phyloP scores from a whole-genome alignment of 169 alveolate species.

The Cystoisospora suis region DNA sequence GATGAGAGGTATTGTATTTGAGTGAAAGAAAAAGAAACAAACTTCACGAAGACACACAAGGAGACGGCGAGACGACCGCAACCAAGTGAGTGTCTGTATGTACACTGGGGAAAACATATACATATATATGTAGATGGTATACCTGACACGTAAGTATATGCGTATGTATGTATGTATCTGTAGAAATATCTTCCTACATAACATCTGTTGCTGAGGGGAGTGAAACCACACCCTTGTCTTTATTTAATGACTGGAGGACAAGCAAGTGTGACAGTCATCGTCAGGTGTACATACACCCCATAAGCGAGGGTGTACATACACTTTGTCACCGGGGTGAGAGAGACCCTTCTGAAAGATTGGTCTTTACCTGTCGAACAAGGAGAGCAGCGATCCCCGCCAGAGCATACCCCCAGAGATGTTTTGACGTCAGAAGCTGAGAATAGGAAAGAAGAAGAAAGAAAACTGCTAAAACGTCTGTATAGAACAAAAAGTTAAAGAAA shows the following conservation, averaged over 20 bases:
- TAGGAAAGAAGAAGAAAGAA: not conserved
- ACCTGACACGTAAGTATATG: too few species aligned
- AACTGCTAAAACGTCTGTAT: not conserved
- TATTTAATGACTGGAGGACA: too few species aligned
- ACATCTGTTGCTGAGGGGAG: not conserved
- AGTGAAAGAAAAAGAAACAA: too few species aligned
- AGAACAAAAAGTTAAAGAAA: not conserved
- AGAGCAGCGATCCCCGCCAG: not conserved
- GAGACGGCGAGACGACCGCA: too few species aligned
- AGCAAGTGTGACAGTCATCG: not conserved
- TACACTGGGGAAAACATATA: too few species aligned
- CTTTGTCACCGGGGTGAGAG: not conserved
- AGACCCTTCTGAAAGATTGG: not conserved
- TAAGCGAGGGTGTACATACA: not conserved
- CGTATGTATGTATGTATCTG: not conserved
- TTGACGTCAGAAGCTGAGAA: not conserved
- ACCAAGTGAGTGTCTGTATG: too few species aligned
- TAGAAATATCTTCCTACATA: not conserved
- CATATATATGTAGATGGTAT: too few species aligned
- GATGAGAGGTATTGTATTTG: too few species aligned
- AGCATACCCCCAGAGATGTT: not conserved
- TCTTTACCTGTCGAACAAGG: not conserved
- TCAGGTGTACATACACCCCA: not conserved
- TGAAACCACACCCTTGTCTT: not conserved
- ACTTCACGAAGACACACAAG: too few species aligned